Conservation (phyloP, 2,329 filamentous ascomycete species). For the Coccinonectria pachysandricola region DNA sequence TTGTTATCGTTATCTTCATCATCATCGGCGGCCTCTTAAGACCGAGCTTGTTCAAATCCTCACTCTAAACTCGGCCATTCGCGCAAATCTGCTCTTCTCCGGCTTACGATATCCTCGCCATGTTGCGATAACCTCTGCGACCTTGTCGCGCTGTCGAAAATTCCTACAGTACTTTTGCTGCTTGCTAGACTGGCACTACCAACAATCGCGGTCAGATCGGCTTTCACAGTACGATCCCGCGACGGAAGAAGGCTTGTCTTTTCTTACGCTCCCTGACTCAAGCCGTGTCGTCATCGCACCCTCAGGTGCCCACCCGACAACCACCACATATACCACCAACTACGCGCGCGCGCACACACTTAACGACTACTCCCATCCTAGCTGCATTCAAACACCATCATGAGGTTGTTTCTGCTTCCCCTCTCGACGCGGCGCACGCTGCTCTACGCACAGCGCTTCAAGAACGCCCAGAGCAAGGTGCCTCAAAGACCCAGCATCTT, state of each 20-base stretch:
- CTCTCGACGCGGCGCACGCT: conserved; percentile 85
- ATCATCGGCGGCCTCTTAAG: too few relatives aligned
- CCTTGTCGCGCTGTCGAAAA: conserved; percentile 2
- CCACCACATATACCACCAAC: background rate
- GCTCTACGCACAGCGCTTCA: conserved; percentile 77
- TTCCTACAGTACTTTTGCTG: too few relatives aligned
- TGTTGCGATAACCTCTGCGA: conserved; percentile 10
- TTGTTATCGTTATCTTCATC: too few relatives aligned
- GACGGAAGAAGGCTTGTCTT: too few relatives aligned
- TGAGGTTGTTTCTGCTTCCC: conserved; percentile 91
- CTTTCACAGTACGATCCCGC: too few relatives aligned
- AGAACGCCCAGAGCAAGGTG: conserved; percentile 35
- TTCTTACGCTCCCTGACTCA: too few relatives aligned
- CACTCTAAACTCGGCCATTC: conserved; percentile 2
- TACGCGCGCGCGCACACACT: background rate
- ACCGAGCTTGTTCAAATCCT: too few relatives aligned
- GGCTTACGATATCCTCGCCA: conserved; percentile 6
- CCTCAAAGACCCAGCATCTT: conserved; percentile 40
- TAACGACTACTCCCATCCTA: too few relatives aligned
- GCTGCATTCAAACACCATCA: too few relatives aligned
- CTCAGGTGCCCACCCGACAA: conserved; percentile 1
- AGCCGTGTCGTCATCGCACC: conserved; percentile 1
- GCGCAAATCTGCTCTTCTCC: conserved; percentile 3
- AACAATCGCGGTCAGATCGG: too few relatives aligned
- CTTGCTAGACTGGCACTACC: too few relatives aligned